These are phyloP conservation scores for Neoascochyta sp. DNA, from an alignment of 2,329 filamentous ascomycete genomes.

Conservation along the genomic window DNA sequence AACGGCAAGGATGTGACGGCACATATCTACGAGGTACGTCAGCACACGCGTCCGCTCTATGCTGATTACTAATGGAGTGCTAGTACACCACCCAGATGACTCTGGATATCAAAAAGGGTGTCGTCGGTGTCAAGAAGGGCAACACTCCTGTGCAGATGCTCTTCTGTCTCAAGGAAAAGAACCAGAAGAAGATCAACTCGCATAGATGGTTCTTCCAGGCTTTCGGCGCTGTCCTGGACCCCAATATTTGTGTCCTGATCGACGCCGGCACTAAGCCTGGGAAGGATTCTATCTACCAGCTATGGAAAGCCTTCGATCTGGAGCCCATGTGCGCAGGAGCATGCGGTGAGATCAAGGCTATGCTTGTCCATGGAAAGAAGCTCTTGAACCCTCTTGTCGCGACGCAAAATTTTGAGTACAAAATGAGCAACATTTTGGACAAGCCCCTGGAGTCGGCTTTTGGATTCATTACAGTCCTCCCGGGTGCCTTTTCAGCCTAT, in stretches of 20 bases:
- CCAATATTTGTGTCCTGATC: conserved; percentile 93
- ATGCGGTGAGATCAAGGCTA: conserved; percentile 98
- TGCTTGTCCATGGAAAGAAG: conserved; percentile 84
- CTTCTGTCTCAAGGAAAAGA: conserved; percentile 98
- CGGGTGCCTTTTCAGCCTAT: conserved; percentile 97
- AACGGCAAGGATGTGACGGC: conserved; percentile 95
- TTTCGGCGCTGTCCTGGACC: conserved; percentile 86
- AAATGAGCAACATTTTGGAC: conserved; percentile 99
- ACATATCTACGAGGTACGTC: conserved; percentile 73
- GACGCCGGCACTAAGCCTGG: conserved; percentile 96
- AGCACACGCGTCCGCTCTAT: background rate
- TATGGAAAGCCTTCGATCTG: conserved; percentile 98
- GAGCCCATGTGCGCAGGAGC: conserved; percentile 97
- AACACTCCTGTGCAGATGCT: conserved; percentile 91
- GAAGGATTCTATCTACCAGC: conserved; percentile 89
- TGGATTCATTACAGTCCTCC: conserved; percentile 94
- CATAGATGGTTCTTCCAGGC: conserved; percentile 99
- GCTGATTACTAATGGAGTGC: conserved; percentile 12
- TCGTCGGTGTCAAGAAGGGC: conserved; percentile 78
- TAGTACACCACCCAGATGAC: conserved; percentile 80
- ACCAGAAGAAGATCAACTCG: conserved; percentile 99
- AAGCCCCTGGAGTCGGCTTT: conserved; percentile 97
- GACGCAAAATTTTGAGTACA: conserved; percentile 99
- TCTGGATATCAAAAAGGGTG: conserved; percentile 82
- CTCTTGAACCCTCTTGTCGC: conserved; percentile 91